Base-by-base conservation (phyloP, 257 asterid species). In the Solanum neorickii region DNA sequence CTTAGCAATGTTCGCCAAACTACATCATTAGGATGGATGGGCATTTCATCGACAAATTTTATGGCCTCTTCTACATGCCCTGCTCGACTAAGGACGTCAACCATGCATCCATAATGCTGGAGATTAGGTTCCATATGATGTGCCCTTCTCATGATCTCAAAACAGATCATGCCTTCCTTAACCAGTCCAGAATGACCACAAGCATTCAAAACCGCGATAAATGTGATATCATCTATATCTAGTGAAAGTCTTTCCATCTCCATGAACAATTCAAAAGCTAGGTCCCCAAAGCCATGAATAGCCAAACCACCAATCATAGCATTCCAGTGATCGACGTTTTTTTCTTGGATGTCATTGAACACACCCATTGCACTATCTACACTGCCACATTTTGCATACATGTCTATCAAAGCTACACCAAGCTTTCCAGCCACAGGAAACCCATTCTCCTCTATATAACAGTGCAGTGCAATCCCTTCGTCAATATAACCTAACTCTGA, bases 241-340 rank as follows among this genome's bases (percentile, higher is more conserved):
- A 95, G 33, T 29, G 88, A 87, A 13, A 86, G 92, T 83, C 89
- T 91, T 78, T 91, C 93, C 98, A 95, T 94, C 84, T 95, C 94
- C 92, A 95, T 90, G 88, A 96, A 96, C 52, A 96, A 78, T 65
- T 88, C 91, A 62, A 96, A 95, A 83, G 99, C 98, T 78, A 94
- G 85, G 60, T 90, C 91, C 12, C 99, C 99, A 9, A 86, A 85
- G 29, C 99, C 99, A 78, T 96, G 97, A 76, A 94, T 87, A 65
- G 99, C 98, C 83, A 96, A 89, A 44, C 98, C 99, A 84, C 98
- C 97, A 86, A 96, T 96, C 92, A 95, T 92, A 59, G 99, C 95
- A 88, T 96, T 96, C 96, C 95, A 94, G 46, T 95, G 98, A 87
- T 96, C 97, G 52, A 93, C 92, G 13, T 49, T 89, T 88, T 88